Evolutionary conservation across 208 protist genomes (phyloP), one percentile per base, ranked within the genome.

Genomic region (Blastocrithidia nonstop): DNA sequence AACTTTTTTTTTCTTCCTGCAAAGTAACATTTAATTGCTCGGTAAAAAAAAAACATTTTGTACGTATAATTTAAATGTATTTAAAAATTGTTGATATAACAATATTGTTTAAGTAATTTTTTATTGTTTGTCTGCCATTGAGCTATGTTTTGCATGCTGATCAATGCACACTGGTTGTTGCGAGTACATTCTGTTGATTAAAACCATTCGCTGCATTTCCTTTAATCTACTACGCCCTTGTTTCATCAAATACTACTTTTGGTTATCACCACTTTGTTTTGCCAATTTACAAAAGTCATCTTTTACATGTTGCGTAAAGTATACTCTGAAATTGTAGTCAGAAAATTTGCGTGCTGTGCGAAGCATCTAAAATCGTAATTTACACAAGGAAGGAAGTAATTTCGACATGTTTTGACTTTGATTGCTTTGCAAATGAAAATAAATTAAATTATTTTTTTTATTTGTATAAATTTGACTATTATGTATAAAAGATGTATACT

Each of bases 301-400:
- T 45, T 81, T 84, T 17, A 79, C 64, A 36, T 87, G 78, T 23
- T 73, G 53, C 8, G 85, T 68, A 59, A 93, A 93, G 39, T 93
- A 93, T 27, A 67, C 43, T 24, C 83, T 68, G 26, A 93, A 93
- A 58, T 93, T 93, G 60, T 93, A 93, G 55, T 93, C 83, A 27
- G 64, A 57, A 41, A 93, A 88, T 15, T 56, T 54, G 20, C 57
- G 55, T 0, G 83, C 78, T 15, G 70, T 67, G 1, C 59, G 56
- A 7, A 88, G 35, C 55, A 85, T 64, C 21, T 71, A 60, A 2
- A 44, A 51, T 19, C 71, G 69, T 8, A 90, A 66, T 1, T 50
- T 53, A 7, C 46, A 45, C 19, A 89, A 51, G 4, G 80, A 58
- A 3, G 42, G 36, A 50, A 37, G 26, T 33, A 35, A 51, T 22